Conservation (phyloP, 139 green algal genomes). For the Eudorina sp. region DNA sequence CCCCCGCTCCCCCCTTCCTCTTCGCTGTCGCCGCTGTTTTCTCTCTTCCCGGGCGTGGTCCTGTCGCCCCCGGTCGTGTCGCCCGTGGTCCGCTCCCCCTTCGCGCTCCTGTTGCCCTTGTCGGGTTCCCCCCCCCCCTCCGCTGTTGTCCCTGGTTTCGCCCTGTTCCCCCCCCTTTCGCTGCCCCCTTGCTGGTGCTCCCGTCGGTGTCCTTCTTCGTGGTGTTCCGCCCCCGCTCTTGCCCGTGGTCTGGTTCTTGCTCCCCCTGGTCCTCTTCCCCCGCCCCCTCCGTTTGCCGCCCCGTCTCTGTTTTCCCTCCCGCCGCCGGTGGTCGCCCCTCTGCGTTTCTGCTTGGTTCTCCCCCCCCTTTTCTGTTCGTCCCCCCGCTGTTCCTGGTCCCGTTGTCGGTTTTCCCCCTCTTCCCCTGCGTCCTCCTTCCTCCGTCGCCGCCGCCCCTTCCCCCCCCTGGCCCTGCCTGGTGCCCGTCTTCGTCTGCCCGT, state of each 20-base stretch:
- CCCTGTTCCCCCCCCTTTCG: neutral
- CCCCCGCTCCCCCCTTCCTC: neutral
- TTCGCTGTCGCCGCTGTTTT: neutral
- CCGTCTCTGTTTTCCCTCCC: neutral
- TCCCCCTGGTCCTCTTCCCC: neutral
- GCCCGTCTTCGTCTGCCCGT: neutral
- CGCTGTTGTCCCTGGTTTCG: slow-evolving; percentile 1
- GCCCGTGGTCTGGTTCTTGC: neutral
- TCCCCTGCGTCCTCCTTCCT: neutral
- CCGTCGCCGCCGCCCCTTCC: neutral
- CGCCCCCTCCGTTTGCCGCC: neutral
- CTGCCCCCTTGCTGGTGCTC: neutral
- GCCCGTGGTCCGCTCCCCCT: neutral
- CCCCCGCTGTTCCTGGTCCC: neutral
- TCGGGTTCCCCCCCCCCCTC: neutral
- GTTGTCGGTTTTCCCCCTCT: neutral
- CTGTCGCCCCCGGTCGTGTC: neutral
- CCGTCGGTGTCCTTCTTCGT: slow-evolving; percentile 1
- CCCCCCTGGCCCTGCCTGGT: neutral
- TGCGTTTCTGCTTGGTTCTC: neutral
- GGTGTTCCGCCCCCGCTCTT: neutral
- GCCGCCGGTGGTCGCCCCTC: neutral
- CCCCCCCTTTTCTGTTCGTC: neutral
- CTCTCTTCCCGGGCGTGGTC: neutral
- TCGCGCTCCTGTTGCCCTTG: neutral